A percentile compares a stretch with the other conserved stretches of the same genome.
phyloP scores from a whole-genome alignment of 1,139 yeast genomes.

The Arxiozyma telluris region DNA sequence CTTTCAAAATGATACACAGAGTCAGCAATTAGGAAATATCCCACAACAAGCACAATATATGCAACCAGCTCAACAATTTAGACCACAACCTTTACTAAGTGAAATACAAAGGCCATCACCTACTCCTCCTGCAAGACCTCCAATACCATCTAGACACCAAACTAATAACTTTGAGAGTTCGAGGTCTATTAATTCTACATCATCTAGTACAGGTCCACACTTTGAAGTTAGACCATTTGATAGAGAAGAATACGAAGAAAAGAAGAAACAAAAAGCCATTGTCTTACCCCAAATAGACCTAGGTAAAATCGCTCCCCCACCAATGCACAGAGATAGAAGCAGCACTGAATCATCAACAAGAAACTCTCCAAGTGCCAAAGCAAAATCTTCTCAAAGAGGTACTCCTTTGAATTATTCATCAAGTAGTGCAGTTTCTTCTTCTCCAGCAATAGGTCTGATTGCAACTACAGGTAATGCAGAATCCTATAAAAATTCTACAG shows the following conservation, averaged over 20 bases:
- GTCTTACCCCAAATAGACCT: constrained; percentile 14
- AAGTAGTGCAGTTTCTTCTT: neutral
- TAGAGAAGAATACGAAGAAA: constrained; percentile 14
- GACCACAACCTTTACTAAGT: constrained; percentile 1
- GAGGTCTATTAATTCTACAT: neutral
- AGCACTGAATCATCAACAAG: neutral
- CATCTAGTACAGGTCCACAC: constrained; percentile 7
- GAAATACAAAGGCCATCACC: neutral
- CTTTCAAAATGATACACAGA: neutral
- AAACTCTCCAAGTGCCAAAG: neutral
- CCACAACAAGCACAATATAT: neutral
- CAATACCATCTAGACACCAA: neutral
- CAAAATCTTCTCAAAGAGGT: neutral
- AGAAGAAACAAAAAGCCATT: constrained; percentile 9
- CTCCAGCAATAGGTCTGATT: neutral
- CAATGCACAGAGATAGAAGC: constrained; percentile 22
- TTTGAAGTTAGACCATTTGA: constrained; percentile 21
- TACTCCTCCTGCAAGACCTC: constrained; percentile 1
- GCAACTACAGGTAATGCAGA: neutral
- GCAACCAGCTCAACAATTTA: constrained; percentile 9
- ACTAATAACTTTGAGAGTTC: neutral
- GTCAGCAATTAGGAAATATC: neutral
- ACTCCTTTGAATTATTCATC: neutral
- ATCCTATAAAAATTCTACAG: too few relatives aligned
- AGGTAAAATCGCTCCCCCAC: constrained; percentile 23